phyloP scores from a whole-genome alignment of 2,329 filamentous ascomycete species.

The Cercospora sp. region DNA sequence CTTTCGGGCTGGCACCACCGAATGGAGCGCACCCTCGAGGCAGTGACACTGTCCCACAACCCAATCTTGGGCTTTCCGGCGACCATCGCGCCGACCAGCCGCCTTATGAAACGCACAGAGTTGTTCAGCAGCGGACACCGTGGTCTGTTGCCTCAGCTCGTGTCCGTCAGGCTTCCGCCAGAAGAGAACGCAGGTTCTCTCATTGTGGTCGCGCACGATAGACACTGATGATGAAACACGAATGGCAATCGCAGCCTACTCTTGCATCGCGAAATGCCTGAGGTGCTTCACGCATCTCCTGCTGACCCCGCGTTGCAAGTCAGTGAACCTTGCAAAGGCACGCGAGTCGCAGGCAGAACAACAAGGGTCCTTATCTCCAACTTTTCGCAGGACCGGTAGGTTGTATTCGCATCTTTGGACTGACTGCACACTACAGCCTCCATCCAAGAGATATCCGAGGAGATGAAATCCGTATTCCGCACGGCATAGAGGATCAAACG shows the following conservation, averaged over 20 bases:
- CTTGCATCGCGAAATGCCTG: background rate
- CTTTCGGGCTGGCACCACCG: no score
- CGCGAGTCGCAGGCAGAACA: background rate
- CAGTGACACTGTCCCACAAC: no score
- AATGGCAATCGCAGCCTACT: background rate
- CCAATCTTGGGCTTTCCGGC: no score
- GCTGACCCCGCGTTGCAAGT: background rate
- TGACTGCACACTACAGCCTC: background rate
- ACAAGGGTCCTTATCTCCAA: background rate
- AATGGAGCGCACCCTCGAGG: no score
- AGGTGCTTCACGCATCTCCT: background rate
- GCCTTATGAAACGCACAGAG: no score
- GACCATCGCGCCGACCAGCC: no score
- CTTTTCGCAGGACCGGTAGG: background rate
- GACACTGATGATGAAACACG: background rate
- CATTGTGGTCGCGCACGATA: background rate
- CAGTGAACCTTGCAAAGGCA: background rate
- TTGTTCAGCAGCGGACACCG: no score
- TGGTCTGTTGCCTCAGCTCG: no score
- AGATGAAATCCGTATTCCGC: background rate
- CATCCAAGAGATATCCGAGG: background rate
- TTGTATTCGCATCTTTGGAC: background rate
- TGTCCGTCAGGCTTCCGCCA: no score
- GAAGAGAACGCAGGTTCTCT: background rate
- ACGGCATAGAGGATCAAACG: background rate